Evolutionary conservation across 108 stramenopile species (phyloP).

Genomic region (Heterococcus sp.): DNA sequence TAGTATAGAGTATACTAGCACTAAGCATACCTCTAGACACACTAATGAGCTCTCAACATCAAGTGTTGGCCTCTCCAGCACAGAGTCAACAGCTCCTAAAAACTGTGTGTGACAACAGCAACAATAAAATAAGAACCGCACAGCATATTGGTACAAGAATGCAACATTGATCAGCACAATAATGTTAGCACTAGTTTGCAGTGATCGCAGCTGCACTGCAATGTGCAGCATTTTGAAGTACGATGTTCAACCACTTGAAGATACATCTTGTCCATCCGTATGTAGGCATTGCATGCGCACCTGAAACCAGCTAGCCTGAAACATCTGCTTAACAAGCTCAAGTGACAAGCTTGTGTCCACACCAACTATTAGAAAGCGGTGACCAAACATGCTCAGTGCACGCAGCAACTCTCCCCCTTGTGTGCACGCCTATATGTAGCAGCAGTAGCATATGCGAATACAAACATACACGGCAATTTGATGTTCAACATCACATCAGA

Average conservation of each 20-base stretch:
- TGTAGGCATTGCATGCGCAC: neutral
- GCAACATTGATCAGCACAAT: too few species aligned
- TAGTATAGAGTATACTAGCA: too few species aligned
- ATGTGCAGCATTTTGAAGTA: too few species aligned
- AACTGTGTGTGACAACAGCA: neutral
- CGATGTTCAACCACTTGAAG: too few species aligned
- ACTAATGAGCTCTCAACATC: neutral
- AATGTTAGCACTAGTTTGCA: too few species aligned
- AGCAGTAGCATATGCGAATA: too few species aligned
- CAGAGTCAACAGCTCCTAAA: neutral
- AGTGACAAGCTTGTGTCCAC: conserved; percentile 47
- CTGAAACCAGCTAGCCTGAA: conserved; percentile 45
- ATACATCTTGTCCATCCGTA: too few species aligned
- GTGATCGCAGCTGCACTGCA: too few species aligned
- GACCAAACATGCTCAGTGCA: conserved; percentile 42
- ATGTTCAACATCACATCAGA: too few species aligned
- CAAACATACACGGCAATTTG: too few species aligned
- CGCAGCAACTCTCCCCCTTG: conserved; percentile 51
- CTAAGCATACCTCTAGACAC: conserved; percentile 3
- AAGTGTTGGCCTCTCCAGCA: neutral
- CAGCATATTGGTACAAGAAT: too few species aligned
- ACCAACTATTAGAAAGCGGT: conserved; percentile 46
- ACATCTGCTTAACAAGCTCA: conserved; percentile 55
- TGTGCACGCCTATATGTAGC: neutral
- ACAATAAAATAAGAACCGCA: too few species aligned